Conservation (phyloP, 2,329 filamentous ascomycete genomes). For the Curvularia hawaiiensis region DNA sequence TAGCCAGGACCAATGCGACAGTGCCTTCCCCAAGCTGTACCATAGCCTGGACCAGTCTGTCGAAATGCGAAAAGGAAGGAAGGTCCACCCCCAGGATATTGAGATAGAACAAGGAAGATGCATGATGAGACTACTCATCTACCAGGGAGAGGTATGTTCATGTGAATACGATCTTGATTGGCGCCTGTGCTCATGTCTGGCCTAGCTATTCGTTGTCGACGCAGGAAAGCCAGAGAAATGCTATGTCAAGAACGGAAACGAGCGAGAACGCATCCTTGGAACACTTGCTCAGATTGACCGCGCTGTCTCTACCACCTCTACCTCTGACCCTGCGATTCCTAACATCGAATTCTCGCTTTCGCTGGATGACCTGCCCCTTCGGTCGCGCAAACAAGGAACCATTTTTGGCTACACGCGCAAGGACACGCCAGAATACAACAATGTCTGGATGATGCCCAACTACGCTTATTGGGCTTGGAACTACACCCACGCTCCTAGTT, state of each 20-base stretch:
- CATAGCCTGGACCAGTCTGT: slow-evolving; percentile 37
- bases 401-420: slow-evolving; percentile 43
- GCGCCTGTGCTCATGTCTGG: slow-evolving; percentile 10
- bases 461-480: slow-evolving; percentile 46
- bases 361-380: slow-evolving; percentile 40
- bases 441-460: slow-evolving; percentile 45
- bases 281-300: slow-evolving; percentile 43
- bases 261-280: slow-evolving; percentile 42
- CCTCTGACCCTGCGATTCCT: slow-evolving; percentile 34
- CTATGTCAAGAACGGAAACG: slow-evolving; percentile 43
- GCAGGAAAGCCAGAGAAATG: slow-evolving; percentile 39
- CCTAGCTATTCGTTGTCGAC: slow-evolving; percentile 40
- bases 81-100: slow-evolving; percentile 37
- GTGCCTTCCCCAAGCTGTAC: slow-evolving; percentile 41
- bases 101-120: slow-evolving; percentile 37
- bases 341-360: slow-evolving; percentile 42
- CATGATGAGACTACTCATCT: slow-evolving; percentile 40
- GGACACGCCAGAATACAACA: slow-evolving; percentile 32
- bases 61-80: slow-evolving; percentile 30
- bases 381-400: slow-evolving; percentile 32
- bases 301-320: slow-evolving; percentile 33
- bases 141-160: slow-evolving; percentile 37
- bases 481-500: slow-evolving; percentile 43
- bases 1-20: slow-evolving; percentile 40
- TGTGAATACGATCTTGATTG: background rate